A percentile compares a stretch with the other conserved stretches of the same genome.
Evolutionary conservation across 257 asterid species (phyloP).

Genomic region (Solanum corneliomulleri): DNA sequence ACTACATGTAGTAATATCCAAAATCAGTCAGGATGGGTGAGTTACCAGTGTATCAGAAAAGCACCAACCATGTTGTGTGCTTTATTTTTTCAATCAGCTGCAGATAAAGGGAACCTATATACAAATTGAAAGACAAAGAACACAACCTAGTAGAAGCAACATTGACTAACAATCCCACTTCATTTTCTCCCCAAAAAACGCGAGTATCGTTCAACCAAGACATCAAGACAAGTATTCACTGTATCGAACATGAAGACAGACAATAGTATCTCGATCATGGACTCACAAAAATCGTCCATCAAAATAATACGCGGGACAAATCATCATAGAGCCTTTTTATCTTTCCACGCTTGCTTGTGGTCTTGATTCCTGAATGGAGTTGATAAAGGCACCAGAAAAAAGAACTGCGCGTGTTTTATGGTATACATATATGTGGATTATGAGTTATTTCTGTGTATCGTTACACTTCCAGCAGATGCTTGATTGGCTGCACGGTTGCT

Average conservation of each 20-base stretch:
- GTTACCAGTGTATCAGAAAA: neutral
- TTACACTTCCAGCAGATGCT: conserved; percentile 89
- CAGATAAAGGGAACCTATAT: neutral
- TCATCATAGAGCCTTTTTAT: neutral
- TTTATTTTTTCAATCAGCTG: neutral
- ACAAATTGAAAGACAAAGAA: neutral
- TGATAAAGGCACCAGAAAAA: neutral
- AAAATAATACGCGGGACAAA: neutral
- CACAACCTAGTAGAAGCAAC: neutral
- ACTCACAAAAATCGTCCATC: neutral
- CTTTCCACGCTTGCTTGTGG: neutral
- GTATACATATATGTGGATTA: neutral
- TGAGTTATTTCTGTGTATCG: conserved; percentile 15
- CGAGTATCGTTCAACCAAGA: neutral
- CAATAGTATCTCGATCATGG: neutral
- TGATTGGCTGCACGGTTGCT: conserved; percentile 96
- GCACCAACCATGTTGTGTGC: neutral
- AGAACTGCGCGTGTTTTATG: neutral
- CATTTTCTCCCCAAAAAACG: neutral
- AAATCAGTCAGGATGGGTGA: neutral
- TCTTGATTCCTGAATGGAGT: neutral
- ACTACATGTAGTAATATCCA: neutral
- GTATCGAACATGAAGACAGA: neutral
- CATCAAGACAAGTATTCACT: neutral
- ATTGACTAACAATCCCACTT: neutral